These are phyloP conservation scores for Triticum urartu DNA, from an alignment of 176 grass and related monocot species.

Conservation along the genomic window DNA sequence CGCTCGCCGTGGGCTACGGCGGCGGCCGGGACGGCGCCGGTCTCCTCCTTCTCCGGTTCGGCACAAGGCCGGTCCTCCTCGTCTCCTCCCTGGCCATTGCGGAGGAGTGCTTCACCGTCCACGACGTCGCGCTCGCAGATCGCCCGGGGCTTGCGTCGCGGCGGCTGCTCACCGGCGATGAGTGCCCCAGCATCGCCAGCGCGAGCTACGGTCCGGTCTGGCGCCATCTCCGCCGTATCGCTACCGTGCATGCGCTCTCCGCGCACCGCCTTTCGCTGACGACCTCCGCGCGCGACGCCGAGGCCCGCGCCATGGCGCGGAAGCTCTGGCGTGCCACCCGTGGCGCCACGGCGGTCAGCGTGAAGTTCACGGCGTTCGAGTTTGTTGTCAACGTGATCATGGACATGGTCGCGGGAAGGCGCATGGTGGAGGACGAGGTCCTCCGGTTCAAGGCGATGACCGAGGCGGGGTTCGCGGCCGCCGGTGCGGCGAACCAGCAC, in stretches of 20 bases:
- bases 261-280: conserved; percentile 29
- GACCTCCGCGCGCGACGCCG: conserved; percentile 3
- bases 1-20: conserved; percentile 34
- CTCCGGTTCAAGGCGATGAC: conserved; percentile 41
- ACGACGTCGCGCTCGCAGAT: conserved; percentile 59
- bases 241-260: conserved; percentile 49
- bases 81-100: conserved; percentile 52
- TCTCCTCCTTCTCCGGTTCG: conserved; percentile 61
- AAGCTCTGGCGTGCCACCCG: conserved; percentile 9
- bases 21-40: neutral
- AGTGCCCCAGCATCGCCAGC: conserved; percentile 24
- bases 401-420: conserved; percentile 51
- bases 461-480: conserved; percentile 31
- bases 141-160: conserved; percentile 43
- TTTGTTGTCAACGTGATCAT: conserved; percentile 49
- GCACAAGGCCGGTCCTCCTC: conserved; percentile 43
- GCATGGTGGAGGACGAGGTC: conserved; percentile 31
- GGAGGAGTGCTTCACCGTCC: conserved; percentile 61
- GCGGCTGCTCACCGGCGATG: conserved; percentile 18
- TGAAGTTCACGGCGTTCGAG: conserved; percentile 49
- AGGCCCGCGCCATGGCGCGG: conserved; percentile 28
- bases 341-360: neutral
- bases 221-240: conserved; percentile 71
- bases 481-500: conserved; percentile 36
- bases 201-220: conserved; percentile 39